phyloP scores from a whole-genome alignment of 2,329 filamentous ascomycete species.

The Apiospora sp. region DNA sequence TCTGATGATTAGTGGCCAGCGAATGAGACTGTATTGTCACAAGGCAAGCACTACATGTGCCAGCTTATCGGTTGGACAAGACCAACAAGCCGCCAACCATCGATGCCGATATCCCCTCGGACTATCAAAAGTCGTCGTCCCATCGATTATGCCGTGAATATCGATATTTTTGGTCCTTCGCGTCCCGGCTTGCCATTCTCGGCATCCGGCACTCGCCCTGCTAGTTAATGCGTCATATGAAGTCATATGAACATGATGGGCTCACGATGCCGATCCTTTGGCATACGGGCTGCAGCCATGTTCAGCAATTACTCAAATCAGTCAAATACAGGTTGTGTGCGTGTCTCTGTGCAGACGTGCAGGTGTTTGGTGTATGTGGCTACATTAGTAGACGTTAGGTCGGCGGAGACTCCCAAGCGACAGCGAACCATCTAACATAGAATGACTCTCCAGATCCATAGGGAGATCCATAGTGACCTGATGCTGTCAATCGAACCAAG shows the following conservation, averaged over 20 bases:
- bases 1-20: neutral
- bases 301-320: neutral
- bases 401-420: constrained; percentile 12
- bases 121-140: neutral
- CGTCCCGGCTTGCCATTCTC: neutral
- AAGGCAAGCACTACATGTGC: neutral
- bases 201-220: neutral
- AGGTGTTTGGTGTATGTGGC: neutral
- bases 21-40: neutral
- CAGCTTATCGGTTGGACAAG: neutral
- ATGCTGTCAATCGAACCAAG: neutral
- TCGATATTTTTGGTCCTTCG: no score
- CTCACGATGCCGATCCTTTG: neutral
- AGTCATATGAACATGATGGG: constrained; percentile 1
- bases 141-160: neutral
- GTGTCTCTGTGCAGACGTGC: neutral
- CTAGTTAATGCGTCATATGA: neutral
- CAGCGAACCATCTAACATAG: constrained; percentile 1
- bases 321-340: neutral
- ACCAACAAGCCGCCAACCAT: neutral
- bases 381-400: neutral
- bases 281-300: constrained; percentile 1
- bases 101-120: neutral
- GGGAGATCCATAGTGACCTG: constrained; percentile 15
- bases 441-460: constrained; percentile 4